Evolutionary conservation across 83 land plant genomes (phyloP).

Genomic region (Picea mariana): DNA sequence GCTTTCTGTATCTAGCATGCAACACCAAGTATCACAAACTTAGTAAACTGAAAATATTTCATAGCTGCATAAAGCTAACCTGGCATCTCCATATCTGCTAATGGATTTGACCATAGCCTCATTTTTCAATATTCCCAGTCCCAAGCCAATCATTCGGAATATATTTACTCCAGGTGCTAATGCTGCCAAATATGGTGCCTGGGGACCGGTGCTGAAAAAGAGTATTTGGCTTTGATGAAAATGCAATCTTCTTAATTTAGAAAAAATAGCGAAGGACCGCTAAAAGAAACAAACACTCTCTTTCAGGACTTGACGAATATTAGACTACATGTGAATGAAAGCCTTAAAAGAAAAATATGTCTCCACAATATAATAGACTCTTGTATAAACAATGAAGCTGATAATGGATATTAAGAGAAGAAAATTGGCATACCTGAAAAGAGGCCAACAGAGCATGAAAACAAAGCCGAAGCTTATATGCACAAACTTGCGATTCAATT

Average conservation of each 20-base stretch:
- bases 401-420: not conserved
- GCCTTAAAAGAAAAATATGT: not conserved
- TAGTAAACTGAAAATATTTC: not conserved
- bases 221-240: not conserved
- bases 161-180: constrained; percentile 79
- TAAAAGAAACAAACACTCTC: not conserved
- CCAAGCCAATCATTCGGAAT: constrained; percentile 82
- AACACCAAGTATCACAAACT: not conserved
- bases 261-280: not conserved
- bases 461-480: constrained; percentile 86
- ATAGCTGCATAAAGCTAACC: constrained; percentile 42
- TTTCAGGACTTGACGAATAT: not conserved
- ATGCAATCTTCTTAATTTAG: not conserved
- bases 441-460: constrained; percentile 96
- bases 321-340: not conserved
- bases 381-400: no score
- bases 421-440: constrained; percentile 72
- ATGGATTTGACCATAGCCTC: constrained; percentile 87
- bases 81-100: constrained; percentile 80
- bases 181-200: constrained; percentile 77
- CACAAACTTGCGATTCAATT: constrained; percentile 87
- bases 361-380: not conserved
- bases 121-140: constrained; percentile 79
- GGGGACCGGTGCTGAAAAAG: constrained; percentile 53
- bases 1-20: not conserved